Evolutionary conservation across 768 basidiomycete species (phyloP).

Genomic region (Gautieria morchelliformis): DNA sequence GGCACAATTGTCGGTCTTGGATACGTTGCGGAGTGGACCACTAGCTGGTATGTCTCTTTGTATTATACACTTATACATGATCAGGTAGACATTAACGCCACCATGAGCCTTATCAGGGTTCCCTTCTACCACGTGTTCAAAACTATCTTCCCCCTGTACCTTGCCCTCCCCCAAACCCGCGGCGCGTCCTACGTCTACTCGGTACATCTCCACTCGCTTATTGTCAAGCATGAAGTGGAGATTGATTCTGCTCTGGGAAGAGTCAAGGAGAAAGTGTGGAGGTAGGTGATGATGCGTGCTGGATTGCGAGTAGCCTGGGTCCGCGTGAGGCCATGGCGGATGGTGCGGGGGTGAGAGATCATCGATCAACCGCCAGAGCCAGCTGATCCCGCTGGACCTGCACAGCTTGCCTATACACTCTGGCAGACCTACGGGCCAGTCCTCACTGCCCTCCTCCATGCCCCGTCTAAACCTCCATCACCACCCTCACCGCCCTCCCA

Average conservation of each 20-base stretch:
- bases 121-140: conserved; percentile 83
- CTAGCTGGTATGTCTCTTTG: conserved; percentile 60
- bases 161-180: conserved; percentile 82
- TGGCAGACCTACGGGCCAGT: conserved; percentile 76
- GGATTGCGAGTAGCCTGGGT: conserved; percentile 32
- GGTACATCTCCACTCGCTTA: conserved; percentile 72
- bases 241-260: conserved; percentile 43
- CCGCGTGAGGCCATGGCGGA: conserved; percentile 29
- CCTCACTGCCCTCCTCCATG: conserved; percentile 51
- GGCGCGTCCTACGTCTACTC: conserved; percentile 83
- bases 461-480: conserved; percentile 32
- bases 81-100: background rate
- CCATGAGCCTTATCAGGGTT: conserved; percentile 44
- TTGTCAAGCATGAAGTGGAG: conserved; percentile 70
- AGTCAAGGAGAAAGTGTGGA: background rate
- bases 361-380: conserved; percentile 16
- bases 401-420: conserved; percentile 52
- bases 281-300: conserved; percentile 40
- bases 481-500: conserved; percentile 22
- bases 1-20: conserved; percentile 77
- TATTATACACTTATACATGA: too few species aligned
- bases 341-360: conserved; percentile 20
- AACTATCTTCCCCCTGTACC: conserved; percentile 77
- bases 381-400: conserved; percentile 47
- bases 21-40: conserved; percentile 76